Evolutionary conservation across 805 yeast genomes (phyloP), one percentile per base, ranked within the genome.

Genomic region (Hanseniaspora vineae): DNA sequence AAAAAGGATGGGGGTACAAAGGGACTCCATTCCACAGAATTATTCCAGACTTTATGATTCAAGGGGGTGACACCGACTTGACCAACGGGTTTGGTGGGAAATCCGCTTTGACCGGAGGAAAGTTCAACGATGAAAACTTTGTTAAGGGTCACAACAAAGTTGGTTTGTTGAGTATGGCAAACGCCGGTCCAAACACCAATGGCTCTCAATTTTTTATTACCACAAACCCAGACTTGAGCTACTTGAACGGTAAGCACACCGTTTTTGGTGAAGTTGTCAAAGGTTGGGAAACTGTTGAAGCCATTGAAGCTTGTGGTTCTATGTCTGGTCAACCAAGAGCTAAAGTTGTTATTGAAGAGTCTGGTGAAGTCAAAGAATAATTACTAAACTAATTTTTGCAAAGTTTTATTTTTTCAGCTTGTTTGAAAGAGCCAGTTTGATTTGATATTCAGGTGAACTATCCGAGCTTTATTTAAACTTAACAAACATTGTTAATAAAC

Each of bases 31-130:
- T 88, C 87, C 96, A 87, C 81, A 81, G 95, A 74, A 86, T 87
- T 56, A 86, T 87, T 59, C 95, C 96, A 55, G 80, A 84, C 68
- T 89, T 89, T 76, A 89, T 89, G 97, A 75, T 90, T 66, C 97
- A 89, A 76, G 97, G 89, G 66, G 90, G 90, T 73, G 92, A 84
- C 70, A 81, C 84, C 71, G 83, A 87, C 64, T 69, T 73, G 70
- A 82, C 85, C 68, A 81, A 84, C 67, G 97, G 97, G 58, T 80
- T 84, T 58, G 97, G 97, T 66, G 97, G 97, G 66, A 80, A 80
- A 68, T 81, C 88, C 44, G 40, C 40, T 37, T 83, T 83, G 67
- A 83, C 83, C 67, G 92, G 90, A 58, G 70, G 70, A 55, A 78
- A 76, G 54, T 77, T 78, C 56, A 69, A 73, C 37, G 72, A 69